These are phyloP conservation scores for Talaromyces sp. DNA, from an alignment of 2,329 filamentous ascomycete species.

Conservation along the genomic window DNA sequence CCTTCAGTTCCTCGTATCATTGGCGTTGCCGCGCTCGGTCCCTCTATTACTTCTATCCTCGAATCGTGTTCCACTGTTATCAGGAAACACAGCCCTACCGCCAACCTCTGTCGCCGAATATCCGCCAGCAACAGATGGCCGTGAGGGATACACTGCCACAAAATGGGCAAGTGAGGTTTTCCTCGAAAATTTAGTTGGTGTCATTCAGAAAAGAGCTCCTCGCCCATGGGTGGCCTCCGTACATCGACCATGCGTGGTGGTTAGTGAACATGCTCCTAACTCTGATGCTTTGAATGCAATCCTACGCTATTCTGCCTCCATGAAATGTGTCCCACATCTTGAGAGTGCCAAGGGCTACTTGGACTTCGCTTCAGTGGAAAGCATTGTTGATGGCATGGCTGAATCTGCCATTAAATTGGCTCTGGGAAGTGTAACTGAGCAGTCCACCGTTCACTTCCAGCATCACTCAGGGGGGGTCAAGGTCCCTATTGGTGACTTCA, in stretches of 20 bases:
- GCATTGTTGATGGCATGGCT: not conserved
- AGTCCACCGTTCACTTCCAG: not conserved
- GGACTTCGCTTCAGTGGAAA: not conserved
- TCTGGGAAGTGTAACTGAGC: not conserved
- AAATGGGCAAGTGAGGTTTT: conserved; percentile 38
- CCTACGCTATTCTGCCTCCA: not conserved
- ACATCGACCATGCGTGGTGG: not conserved
- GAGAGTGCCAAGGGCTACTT: not conserved
- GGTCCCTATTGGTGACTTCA: not conserved
- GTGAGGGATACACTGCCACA: conserved; percentile 29
- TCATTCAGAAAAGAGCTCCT: not conserved
- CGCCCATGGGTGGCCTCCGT: not conserved
- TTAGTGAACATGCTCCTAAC: not conserved
- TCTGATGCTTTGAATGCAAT: not conserved
- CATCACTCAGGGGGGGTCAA: not conserved
- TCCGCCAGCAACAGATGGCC: conserved; percentile 18
- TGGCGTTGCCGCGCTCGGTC: conserved; percentile 15
- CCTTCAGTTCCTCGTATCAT: conserved; percentile 16
- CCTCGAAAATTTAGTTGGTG: conserved; percentile 22
- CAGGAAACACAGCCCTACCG: conserved; percentile 13
- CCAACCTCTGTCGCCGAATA: conserved; percentile 12
- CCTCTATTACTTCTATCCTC: conserved; percentile 30
- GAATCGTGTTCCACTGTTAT: conserved; percentile 25
- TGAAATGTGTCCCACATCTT: not conserved
- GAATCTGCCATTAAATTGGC: not conserved